Base-by-base conservation (phyloP, 2,329 filamentous ascomycete genomes). In the Trichoderma sp. region DNA sequence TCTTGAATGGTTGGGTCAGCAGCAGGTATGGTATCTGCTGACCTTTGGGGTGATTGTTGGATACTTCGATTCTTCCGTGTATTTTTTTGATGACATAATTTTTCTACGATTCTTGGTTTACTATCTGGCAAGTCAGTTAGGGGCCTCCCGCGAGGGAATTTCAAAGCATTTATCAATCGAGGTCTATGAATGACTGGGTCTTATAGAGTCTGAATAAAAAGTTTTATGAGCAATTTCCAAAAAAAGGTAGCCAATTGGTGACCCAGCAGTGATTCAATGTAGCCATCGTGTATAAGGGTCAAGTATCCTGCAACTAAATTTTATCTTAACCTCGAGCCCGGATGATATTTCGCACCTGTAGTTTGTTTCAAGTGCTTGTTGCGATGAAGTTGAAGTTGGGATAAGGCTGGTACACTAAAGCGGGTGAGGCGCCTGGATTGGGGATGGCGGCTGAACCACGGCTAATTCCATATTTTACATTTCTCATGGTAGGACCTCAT, bases 401-500 rank as follows among this genome's bases (percentile, higher is more conserved):
- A 37, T 25, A 48, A 17, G 17, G 59, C 27, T 35, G 48, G 45
- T n/a, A 34, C n/a, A 34, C 17, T 54, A n/a, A 48, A n/a, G 27
- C 52, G 52, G 52, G 52, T 25, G 19, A 61, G 25, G 27, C 29
- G 17, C 37, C 12, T 37, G 39, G 32, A 22, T 25, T 54, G 34
- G 69, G 69, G 58, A 45, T 64, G 69, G 59, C 70, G 70, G 70
- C 61, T 69, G 22, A 71, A 69, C 60, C 3, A 6, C 70, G 70
- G 70, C 58, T 68, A 54, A 67, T 60, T 61, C 27, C 37, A 64
- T 39, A 67, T 67, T 64, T 64, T 56, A 13, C 8, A 12, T 32
- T 29, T 22, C 12, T 35, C 37, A n/a, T 32, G 22, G 27, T 29
- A 19, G n/a, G n/a, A 15, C n/a, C 17, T 58, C 53, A 52, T 58